Base-by-base conservation (phyloP, 148 eudicot species). In the Arbutus unedo region DNA sequence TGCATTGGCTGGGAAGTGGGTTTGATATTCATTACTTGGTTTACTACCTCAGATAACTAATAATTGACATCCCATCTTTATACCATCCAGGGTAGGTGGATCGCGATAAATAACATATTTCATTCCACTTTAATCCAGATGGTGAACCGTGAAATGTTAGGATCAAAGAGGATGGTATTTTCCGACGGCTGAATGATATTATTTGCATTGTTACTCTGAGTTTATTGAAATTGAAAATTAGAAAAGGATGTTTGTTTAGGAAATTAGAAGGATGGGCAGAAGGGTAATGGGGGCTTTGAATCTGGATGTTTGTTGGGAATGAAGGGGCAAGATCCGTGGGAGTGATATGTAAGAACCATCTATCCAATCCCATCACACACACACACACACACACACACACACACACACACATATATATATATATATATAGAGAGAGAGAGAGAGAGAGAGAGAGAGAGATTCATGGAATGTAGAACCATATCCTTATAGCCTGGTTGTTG, bases 251-350 rank as follows among this genome's bases (percentile, higher is more conserved):
- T 45, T 59, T 19, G 49, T 21, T 19, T 66, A 60, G 25, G 38
- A 31, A 31, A 31, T 31, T 31, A 0, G 38, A 68, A 43, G 74
- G 74, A 82, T 76, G 76, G 84, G 76, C 76, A 4, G 41, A 21
- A 82, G 66, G 51, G 81, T 19, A 76, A 62, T 1, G 49, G 81
- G 38, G 57, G 81, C 55, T 79, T 79, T 79, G 56, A 79, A 79
- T 48, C 14, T 79, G 81, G 51, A 48, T 3, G 16, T 4, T 64
- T 80, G 68, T 66, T 80, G 79, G 23, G 73, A 49, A 66, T 76
- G 21, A 31, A 77, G 41, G 53, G 81, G 81, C 76, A 76, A 38
- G 55, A 53, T 77, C 81, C 84, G 77, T 76, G 81, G 23, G 82
- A 59, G 74, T 66, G 49, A 62, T 18, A 45, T 49, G 47, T 43